Percentiles rank a stretch among this genome's conserved stretches.
These are phyloP conservation scores for Sclerotinia spermophila DNA, from an alignment of 2,329 filamentous ascomycete genomes.

Conservation along the genomic window DNA sequence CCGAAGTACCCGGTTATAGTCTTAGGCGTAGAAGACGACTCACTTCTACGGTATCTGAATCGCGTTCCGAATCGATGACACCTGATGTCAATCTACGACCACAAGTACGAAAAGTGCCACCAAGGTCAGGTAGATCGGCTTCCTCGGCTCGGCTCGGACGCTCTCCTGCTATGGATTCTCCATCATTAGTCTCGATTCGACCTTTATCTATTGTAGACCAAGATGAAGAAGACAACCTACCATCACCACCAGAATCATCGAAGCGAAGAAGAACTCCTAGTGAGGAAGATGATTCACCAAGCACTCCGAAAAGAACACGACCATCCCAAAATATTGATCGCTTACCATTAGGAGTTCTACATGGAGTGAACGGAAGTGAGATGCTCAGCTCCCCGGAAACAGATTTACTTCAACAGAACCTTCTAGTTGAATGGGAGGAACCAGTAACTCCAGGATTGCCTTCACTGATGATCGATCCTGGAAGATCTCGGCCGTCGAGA, in stretches of 20 bases:
- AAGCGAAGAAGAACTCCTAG: slow-evolving; percentile 4
- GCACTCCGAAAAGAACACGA: background rate
- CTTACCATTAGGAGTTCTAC: background rate
- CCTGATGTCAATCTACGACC: slow-evolving; percentile 46
- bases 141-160: slow-evolving; percentile 29
- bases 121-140: slow-evolving; percentile 24
- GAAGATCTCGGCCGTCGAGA: background rate
- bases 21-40: slow-evolving; percentile 50
- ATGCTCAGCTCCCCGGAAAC: background rate
- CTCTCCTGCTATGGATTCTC: slow-evolving; percentile 27
- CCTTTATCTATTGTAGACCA: background rate
- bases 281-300: background rate
- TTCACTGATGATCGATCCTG: background rate
- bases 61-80: slow-evolving; percentile 55
- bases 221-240: background rate
- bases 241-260: background rate
- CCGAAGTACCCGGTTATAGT: slow-evolving; percentile 45
- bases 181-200: slow-evolving; percentile 24
- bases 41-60: slow-evolving; percentile 46
- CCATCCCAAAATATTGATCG: background rate
- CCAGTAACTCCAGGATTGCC: background rate
- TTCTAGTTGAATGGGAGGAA: background rate
- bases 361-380: background rate
- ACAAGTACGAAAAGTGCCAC: slow-evolving; percentile 31
- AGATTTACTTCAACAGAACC: background rate